A percentile compares a stretch with the other conserved stretches of the same genome.
phyloP scores from a whole-genome alignment of 495 filamentous ascomycete species.

The Podospora bellae-mahoneyi region DNA sequence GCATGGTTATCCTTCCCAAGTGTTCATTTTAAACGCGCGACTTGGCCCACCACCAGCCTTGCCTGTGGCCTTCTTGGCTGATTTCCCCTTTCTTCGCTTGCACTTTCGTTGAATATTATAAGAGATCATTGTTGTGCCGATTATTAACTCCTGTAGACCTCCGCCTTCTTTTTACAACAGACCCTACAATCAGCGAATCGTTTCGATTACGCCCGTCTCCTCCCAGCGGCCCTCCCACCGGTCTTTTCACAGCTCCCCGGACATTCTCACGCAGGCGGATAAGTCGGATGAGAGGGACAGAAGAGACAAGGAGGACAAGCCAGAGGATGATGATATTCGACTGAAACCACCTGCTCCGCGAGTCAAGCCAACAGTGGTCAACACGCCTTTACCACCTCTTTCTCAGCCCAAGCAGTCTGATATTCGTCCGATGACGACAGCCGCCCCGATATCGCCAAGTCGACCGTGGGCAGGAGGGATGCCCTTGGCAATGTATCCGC shows the following conservation, averaged over 20 bases:
- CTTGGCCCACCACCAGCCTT: constrained; percentile 17
- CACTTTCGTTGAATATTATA: not conserved
- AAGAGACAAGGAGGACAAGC: not conserved
- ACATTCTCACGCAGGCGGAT: not conserved
- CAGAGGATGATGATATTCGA: constrained; percentile 11
- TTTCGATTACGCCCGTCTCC: constrained; percentile 19
- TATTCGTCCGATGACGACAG: constrained; percentile 10
- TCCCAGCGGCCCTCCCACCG: constrained; percentile 9
- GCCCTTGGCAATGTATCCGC: constrained; percentile 27
- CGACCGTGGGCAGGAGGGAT: constrained; percentile 16
- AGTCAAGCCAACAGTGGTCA: constrained; percentile 6
- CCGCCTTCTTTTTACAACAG: constrained; percentile 24
- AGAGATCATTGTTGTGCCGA: not conserved
- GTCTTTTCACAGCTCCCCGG: constrained; percentile 7
- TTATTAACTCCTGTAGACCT: constrained; percentile 14
- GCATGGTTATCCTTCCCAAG: constrained; percentile 12
- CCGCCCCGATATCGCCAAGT: constrained; percentile 11
- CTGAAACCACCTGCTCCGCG: constrained; percentile 19
- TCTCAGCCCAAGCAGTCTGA: not conserved
- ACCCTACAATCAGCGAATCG: constrained; percentile 18
- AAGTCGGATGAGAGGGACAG: not conserved
- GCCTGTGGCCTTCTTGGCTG: constrained; percentile 6
- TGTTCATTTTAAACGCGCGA: constrained; percentile 21
- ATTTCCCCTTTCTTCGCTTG: constrained; percentile 8
- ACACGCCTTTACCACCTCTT: constrained; percentile 1